These are phyloP conservation scores for Eucalyptus regnans DNA, from an alignment of 345 rosid species.

Conservation along the genomic window DNA sequence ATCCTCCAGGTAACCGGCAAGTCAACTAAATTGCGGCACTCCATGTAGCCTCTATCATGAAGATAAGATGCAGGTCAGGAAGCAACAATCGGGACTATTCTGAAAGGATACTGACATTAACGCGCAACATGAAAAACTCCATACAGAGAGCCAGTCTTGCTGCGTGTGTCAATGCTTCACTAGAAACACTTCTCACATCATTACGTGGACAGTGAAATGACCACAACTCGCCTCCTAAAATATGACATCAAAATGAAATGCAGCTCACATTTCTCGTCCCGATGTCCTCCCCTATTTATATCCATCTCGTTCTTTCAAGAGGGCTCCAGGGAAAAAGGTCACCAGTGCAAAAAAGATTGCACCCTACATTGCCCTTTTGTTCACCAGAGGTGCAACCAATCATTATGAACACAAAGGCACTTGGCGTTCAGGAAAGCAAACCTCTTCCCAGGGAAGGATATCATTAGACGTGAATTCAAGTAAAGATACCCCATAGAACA, in stretches of 20 bases:
- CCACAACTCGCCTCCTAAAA: neutral
- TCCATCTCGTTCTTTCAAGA: neutral
- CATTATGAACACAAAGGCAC: neutral
- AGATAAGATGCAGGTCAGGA: neutral
- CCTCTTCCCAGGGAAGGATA: neutral
- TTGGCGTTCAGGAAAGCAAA: neutral
- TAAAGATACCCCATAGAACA: fast-evolving
- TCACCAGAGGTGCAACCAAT: neutral
- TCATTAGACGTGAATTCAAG: neutral
- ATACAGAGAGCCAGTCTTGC: neutral
- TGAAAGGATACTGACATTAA: neutral
- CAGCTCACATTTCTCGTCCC: neutral
- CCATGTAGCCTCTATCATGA: neutral
- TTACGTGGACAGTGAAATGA: neutral
- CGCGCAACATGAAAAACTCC: neutral
- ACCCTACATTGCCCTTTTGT: neutral
- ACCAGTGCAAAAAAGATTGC: neutral
- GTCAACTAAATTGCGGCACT: neutral
- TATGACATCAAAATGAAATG: neutral
- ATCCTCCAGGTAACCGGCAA: neutral
- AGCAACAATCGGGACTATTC: neutral
- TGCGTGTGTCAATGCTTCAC: neutral
- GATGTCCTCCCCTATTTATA: neutral
- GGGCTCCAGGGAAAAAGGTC: neutral
- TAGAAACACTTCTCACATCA: neutral